Percentiles rank a stretch among this genome's conserved stretches.
Conservation (phyloP, 2,329 filamentous ascomycete genomes). For the Sordariomycetes sp. region DNA sequence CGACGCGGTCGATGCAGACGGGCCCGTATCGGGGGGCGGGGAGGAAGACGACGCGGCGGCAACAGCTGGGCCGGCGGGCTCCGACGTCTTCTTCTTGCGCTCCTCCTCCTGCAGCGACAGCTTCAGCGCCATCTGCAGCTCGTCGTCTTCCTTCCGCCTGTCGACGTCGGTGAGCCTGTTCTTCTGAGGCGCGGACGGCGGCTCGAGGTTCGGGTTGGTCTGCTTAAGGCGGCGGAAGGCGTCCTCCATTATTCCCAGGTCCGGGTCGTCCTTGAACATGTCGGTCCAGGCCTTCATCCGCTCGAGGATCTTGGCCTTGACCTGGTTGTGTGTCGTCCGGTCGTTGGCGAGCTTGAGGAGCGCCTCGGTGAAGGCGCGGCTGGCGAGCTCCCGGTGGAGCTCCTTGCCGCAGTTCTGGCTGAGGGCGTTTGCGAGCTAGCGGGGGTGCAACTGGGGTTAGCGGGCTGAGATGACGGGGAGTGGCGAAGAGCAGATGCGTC, state of each 20-base stretch:
- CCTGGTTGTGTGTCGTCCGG: conserved; percentile 88
- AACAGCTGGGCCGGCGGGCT: conserved; percentile 14
- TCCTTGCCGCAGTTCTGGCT: conserved; percentile 81
- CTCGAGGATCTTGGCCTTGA: conserved; percentile 94
- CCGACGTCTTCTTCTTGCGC: conserved; percentile 35
- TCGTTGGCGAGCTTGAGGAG: conserved; percentile 83
- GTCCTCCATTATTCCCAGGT: conserved; percentile 95
- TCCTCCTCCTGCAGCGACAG: conserved; percentile 85
- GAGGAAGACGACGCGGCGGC: conserved; percentile 21
- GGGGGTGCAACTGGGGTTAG: background rate
- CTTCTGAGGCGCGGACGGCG: conserved; percentile 89
- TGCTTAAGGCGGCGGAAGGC: conserved; percentile 79
- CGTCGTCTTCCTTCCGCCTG: conserved; percentile 90
- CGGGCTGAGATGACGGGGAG: background rate
- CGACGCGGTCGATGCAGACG: conserved; percentile 22
- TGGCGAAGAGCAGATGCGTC: background rate
- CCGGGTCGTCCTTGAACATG: conserved; percentile 81
- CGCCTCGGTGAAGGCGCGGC: conserved; percentile 87
- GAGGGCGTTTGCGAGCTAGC: conserved; percentile 72
- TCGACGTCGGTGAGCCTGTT: conserved; percentile 81
- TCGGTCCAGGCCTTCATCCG: conserved; percentile 93
- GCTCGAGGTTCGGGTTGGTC: conserved; percentile 75
- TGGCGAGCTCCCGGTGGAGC: conserved; percentile 82
- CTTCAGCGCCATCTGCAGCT: conserved; percentile 89
- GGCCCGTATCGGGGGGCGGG: conserved; percentile 14